Evolutionary conservation across 768 basidiomycete genomes (phyloP), one percentile per base, ranked within the genome.

Genomic region (Lentinula detonsa): DNA sequence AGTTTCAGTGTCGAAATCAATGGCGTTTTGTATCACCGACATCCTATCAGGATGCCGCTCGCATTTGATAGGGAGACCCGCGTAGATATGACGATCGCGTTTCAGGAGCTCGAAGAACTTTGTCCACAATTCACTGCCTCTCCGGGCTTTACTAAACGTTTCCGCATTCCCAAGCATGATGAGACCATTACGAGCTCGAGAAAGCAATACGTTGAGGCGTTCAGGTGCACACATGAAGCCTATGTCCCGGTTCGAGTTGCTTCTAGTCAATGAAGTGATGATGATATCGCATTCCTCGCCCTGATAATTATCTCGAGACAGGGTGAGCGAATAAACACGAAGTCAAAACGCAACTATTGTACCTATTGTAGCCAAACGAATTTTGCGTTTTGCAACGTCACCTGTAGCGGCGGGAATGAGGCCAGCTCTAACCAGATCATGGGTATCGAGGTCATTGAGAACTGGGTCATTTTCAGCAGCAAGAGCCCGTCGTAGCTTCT

Each of bases 241-340:
- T 21, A 90, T 89, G 59, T 84, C 80, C 52, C 77, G 67, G 0
- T 70, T 60, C 0, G 73, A 3, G 62, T 90, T 88, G 64, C 86
- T 88, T 53, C 88, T 72, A 0, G 85, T 87, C 31, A 90, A 69
- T 8, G 81, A 84, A 5, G 78, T 75, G 35, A 90, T 72, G 31
- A 90, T 84, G 52, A 90, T 84, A 52, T 88, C 81, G 40, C 84
- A 83, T 68, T 90, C 87, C 67, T 90, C 88, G 2, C 88, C 88
- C 66, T 90, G 88, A 62, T 88, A 90, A 65, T 90, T 90, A 65
- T 90, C 88, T 88, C 42, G 78, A 60, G 3, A 81, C 68, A 75
- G 73, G 1, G 59, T 63, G 6, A 66, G 65, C n/a, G 6, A 33
- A 15, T 28, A 28, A 51, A 51, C 49, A 51, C 8, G 15, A 31